phyloP scores from a whole-genome alignment of 495 filamentous ascomycete species.

The Penicillium bovifimosum region DNA sequence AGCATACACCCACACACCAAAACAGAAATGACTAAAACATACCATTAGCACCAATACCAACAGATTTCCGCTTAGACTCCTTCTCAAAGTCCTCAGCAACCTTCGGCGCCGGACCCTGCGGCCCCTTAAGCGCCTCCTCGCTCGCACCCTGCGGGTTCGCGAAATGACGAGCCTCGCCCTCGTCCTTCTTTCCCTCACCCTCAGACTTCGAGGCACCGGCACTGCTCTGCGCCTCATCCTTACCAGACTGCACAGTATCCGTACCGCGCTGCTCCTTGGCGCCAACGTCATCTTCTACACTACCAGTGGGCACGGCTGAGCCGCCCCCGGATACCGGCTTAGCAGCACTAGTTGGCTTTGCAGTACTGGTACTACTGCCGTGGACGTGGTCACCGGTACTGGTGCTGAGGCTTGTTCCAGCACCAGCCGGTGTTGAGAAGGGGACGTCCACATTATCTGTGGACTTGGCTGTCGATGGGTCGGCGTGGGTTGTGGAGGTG shows the following conservation, averaged over 20 bases:
- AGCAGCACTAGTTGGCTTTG: neutral
- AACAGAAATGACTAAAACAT: neutral
- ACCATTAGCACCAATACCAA: neutral
- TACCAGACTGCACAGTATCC: neutral
- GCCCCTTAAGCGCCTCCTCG: constrained; percentile 34
- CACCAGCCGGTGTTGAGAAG: neutral
- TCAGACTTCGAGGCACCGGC: no score
- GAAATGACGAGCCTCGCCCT: neutral
- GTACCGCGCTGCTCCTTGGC: neutral
- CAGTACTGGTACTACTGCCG: neutral
- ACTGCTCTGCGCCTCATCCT: constrained; percentile 1
- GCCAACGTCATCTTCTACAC: constrained; percentile 3
- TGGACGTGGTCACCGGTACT: neutral
- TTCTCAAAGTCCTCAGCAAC: constrained; percentile 28
- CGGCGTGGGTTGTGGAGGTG: constrained; percentile 1
- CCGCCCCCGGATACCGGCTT: neutral
- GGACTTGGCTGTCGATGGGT: neutral
- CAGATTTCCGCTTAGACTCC: constrained; percentile 9
- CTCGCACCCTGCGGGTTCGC: constrained; percentile 15
- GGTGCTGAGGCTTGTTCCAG: neutral
- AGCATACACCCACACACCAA: neutral
- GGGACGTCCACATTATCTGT: neutral
- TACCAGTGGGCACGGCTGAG: no score
- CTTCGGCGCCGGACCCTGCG: constrained; percentile 24
- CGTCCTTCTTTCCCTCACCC: no score